A percentile compares a stretch with the other conserved stretches of the same genome.
Conservation (phyloP, 306 rosid species). For the Alnus glutinosa region DNA sequence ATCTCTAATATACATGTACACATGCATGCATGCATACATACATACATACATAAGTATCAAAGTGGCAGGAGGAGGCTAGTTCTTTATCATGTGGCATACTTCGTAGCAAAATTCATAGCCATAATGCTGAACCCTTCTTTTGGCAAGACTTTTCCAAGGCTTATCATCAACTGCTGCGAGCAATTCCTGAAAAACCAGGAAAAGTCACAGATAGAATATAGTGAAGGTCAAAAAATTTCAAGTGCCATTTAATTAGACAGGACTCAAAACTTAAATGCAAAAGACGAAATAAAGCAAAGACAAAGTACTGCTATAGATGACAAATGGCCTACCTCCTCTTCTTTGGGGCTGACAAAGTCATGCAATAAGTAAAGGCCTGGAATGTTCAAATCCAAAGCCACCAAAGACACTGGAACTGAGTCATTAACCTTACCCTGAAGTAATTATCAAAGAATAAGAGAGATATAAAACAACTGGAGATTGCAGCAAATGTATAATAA, state of each 20-base stretch:
- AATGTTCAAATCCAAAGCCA: slow-evolving; percentile 68
- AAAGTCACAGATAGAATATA: not conserved
- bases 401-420: slow-evolving; percentile 57
- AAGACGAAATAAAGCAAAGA: slow-evolving; percentile 17
- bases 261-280: not conserved
- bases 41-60: not conserved
- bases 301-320: slow-evolving; percentile 14
- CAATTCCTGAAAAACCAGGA: slow-evolving; percentile 48
- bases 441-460: slow-evolving; percentile 19
- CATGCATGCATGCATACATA: no score
- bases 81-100: slow-evolving; percentile 40
- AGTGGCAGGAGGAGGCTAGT: slow-evolving; percentile 10
- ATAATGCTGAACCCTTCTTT: slow-evolving; percentile 95
- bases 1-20: no score
- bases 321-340: slow-evolving; percentile 69
- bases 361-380: slow-evolving; percentile 77
- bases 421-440: slow-evolving; percentile 49
- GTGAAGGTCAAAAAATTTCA: not conserved
- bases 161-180: slow-evolving; percentile 66
- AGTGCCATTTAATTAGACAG: not conserved
- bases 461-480: not conserved
- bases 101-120: slow-evolving; percentile 87
- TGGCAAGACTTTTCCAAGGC: slow-evolving; percentile 74
- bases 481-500: not conserved
- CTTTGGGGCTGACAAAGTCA: slow-evolving; percentile 62